These are phyloP conservation scores for Spergularia marina DNA, from an alignment of 148 eudicot species.

Conservation along the genomic window DNA sequence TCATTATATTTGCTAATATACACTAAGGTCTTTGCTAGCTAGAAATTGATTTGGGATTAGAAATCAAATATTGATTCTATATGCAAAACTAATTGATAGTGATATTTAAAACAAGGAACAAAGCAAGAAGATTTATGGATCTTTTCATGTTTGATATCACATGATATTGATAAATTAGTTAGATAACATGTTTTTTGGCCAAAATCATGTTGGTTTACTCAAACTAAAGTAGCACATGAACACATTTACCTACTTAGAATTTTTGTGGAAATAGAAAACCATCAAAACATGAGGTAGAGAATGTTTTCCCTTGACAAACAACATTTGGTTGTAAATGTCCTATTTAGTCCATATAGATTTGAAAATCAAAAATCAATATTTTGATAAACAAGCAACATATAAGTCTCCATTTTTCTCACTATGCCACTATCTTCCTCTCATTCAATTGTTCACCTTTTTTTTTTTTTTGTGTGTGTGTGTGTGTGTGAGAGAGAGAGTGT, in stretches of 20 bases:
- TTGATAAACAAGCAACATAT: not conserved
- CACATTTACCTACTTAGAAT: not conserved
- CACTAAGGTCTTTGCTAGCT: not conserved
- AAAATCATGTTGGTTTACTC: no score
- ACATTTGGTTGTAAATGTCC: not conserved
- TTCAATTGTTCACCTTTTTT: no score
- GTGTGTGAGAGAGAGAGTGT: no score
- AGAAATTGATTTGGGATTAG: not conserved
- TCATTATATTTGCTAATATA: not conserved
- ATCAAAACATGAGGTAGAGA: not conserved
- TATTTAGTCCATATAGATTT: not conserved
- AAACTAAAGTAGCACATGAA: not conserved
- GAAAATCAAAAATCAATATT: not conserved
- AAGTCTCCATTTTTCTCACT: not conserved
- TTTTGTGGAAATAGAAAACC: conserved; percentile 5
- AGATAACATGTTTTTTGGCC: not conserved
- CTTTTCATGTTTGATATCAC: not conserved
- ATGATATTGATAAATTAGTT: not conserved
- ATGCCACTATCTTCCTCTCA: not conserved
- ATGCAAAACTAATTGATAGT: not conserved
- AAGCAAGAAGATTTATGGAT: not conserved
- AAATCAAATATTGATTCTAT: not conserved
- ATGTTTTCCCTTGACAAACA: not conserved
- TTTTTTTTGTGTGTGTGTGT: no score
- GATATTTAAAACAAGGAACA: conserved; percentile 11